A percentile compares a stretch with the other conserved stretches of the same genome.
Evolutionary conservation across 2,329 filamentous ascomycete species (phyloP).

Genomic region (Cyanodermella asteris): DNA sequence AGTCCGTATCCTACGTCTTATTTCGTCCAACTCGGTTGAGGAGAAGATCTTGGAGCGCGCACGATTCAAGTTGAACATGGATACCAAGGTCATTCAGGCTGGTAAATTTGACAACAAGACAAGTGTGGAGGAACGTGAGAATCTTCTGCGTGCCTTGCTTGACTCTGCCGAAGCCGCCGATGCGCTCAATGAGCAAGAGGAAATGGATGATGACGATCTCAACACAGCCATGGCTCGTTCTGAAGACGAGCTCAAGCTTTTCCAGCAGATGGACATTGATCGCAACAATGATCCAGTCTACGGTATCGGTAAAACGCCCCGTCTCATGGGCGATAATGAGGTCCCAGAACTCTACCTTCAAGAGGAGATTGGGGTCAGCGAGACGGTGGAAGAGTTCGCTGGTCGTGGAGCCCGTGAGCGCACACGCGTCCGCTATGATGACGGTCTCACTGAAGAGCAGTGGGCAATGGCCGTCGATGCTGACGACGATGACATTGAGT

Average conservation of each 20-base stretch:
- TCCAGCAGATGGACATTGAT: slow-evolving; percentile 68
- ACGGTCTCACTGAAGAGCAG: slow-evolving; percentile 93
- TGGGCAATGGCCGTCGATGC: slow-evolving; percentile 97
- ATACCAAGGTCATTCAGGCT: slow-evolving; percentile 96
- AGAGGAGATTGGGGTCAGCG: slow-evolving; percentile 60
- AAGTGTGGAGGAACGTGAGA: slow-evolving; percentile 92
- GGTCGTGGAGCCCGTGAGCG: slow-evolving; percentile 89
- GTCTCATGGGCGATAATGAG: slow-evolving; percentile 71
- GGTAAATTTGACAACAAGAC: slow-evolving; percentile 99
- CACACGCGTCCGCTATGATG: slow-evolving; percentile 85
- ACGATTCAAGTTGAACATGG: slow-evolving; percentile 96
- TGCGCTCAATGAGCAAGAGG: slow-evolving; percentile 64
- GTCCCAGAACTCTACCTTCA: slow-evolving; percentile 84
- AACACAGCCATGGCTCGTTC: slow-evolving; percentile 84
- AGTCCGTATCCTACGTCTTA: slow-evolving; percentile 83
- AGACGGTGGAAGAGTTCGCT: slow-evolving; percentile 55
- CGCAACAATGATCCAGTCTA: slow-evolving; percentile 45
- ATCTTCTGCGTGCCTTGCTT: slow-evolving; percentile 79
- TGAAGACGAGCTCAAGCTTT: slow-evolving; percentile 54
- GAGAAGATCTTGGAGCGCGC: slow-evolving; percentile 96
- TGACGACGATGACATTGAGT: slow-evolving; percentile 83
- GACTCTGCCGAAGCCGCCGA: slow-evolving; percentile 53
- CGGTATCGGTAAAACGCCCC: slow-evolving; percentile 44
- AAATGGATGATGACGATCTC: slow-evolving; percentile 96
- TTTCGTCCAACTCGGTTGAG: slow-evolving; percentile 91